These are phyloP conservation scores for Pseudogymnoascus sp. DNA, from an alignment of 2,329 filamentous ascomycete species.

Conservation along the genomic window DNA sequence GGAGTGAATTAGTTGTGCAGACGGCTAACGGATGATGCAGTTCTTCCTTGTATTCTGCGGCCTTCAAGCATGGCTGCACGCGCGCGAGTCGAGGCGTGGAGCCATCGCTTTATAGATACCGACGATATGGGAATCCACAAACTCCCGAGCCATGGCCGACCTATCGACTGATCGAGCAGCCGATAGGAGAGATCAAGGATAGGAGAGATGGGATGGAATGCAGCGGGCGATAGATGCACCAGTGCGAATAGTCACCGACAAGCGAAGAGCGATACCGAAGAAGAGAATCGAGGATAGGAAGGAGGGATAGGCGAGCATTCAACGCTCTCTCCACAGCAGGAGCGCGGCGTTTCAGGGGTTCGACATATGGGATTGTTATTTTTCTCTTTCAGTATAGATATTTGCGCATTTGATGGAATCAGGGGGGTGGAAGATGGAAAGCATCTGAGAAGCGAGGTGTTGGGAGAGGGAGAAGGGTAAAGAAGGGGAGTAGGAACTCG, in stretches of 20 bases:
- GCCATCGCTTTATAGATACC: slow-evolving; percentile 64
- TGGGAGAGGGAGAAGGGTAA: neutral
- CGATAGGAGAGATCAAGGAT: neutral
- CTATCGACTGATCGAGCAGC: neutral
- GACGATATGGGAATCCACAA: neutral
- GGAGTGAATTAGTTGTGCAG: neutral
- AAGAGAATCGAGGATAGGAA: slow-evolving; percentile 1
- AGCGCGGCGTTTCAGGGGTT: slow-evolving; percentile 5
- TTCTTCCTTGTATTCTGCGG: slow-evolving; percentile 88
- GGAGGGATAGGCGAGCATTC: neutral
- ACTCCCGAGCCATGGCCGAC: neutral
- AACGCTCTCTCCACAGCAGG: neutral
- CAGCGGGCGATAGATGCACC: neutral
- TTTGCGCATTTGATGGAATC: neutral
- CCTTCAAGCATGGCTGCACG: slow-evolving; percentile 78
- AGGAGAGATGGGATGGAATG: neutral
- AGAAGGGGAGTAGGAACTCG: neutral
- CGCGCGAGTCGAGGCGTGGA: slow-evolving; percentile 74
- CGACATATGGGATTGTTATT: slow-evolving; percentile 2
- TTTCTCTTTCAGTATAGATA: neutral
- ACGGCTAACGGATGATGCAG: slow-evolving; percentile 36
- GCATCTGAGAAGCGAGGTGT: neutral
- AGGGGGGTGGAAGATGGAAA: neutral
- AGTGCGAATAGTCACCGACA: neutral
- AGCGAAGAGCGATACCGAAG: neutral